Base-by-base conservation (phyloP, 805 yeast genomes). In the Kuraishia borneana region DNA sequence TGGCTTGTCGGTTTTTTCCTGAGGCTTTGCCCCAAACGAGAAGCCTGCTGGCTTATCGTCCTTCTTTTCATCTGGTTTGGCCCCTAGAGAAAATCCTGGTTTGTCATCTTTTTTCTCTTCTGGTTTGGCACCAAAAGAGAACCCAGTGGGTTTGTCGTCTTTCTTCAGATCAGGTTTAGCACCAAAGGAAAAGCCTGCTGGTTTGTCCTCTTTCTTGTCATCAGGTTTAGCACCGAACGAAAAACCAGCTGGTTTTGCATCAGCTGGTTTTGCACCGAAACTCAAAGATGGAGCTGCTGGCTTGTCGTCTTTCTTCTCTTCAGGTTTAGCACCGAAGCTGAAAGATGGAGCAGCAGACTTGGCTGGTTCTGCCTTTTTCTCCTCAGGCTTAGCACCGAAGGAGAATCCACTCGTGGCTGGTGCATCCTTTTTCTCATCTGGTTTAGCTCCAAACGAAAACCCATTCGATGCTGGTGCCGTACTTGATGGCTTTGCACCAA, bases 371-470 rank as follows among this genome's bases (percentile, higher is more conserved):
- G 41, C 17, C 26, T 20, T 19, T 20, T 37, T 36, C 6, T 34
- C 42, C 14, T 26, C 31, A 18, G 32, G 30, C 18, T 31, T 22
- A n/a, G 36, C 36, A 10, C 47, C 47, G 25, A 45, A 37, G 27
- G 41, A 31, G 21, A 42, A 41, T 3, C 36, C 36, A 12, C 32
- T 26, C 21, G 38, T 23, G 21, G 39, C 21, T 5, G 40, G 33
- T 26, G 41, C 32, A 10, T 38, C 31, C 7, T 16, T 23, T 10
- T 32, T 32, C n/a, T 26, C 34, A 10, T 37, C 30, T 9, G 32
- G 25, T 20, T 35, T 40, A 18, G 41, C 41, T 14, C 46, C 49
- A 33, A 47, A 42, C 3, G 47, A 38, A 26, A 44, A 36, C 4
- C 39, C 36, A n/a, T 45, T 38, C 23, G 27, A 12, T 10, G 37